Evolutionary conservation across 129 eudicot species (phyloP), one percentile per base, ranked within the genome.

Genomic region (Tagetes patula): DNA sequence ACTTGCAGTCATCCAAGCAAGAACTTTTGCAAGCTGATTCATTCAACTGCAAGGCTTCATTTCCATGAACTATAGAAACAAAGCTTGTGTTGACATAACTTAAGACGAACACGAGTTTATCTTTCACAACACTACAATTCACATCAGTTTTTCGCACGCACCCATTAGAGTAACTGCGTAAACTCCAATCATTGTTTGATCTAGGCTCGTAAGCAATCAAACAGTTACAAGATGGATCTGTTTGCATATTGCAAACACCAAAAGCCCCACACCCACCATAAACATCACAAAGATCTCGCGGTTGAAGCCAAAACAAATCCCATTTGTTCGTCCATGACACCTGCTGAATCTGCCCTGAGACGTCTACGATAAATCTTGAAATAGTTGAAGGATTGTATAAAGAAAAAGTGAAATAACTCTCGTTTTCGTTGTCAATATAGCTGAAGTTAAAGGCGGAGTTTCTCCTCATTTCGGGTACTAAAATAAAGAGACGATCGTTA

Each of bases 401-500:
- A 6, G 80, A 67, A 72, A 74, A 87, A 0, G 82, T 87, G 65
- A 82, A 82, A 59, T 80, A 87, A 61, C 84, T 85, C 87, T 85
- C 89, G 31, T 82, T 82, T 1, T 36, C 79, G 52, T 85, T 85
- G 45, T 80, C 77, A 7, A 77, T 32, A 75, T 82, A 84, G 68
- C 81, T 87, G 54, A 69, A 77, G 47, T 69, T 59, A 31, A 1
- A 77, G 4, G 47, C 46, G 69, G 34, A 37, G 46, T 83, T 81
- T 58, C 58, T 36, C 63, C 82, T 73, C 95, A 85, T 81, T 61
- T 82, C 90, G 61, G 95, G 90, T 4, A 78, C 48, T 46, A 65
- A 70, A 73, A 79, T 78, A 68, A 87, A 85, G 8, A 58, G 72
- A 6, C 14, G 4, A 41, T 41, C 14, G 4, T 8, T 77, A 10